Conservation (phyloP, 106 monocot genomes). For the Dendrobium nobile region DNA sequence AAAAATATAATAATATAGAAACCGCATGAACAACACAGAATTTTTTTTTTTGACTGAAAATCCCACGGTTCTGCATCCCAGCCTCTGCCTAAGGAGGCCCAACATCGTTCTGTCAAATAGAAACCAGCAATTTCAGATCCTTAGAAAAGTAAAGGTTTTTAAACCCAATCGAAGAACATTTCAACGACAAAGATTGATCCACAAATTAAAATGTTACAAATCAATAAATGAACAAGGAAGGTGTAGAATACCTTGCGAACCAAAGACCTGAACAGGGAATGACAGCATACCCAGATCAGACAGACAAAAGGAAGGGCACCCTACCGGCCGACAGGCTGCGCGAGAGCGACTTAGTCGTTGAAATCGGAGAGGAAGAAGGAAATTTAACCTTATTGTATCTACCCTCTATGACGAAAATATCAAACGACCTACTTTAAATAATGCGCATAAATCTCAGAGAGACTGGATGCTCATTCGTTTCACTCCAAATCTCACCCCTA, state of each 20-base stretch:
- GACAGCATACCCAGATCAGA: not conserved
- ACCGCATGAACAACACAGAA: too few species aligned
- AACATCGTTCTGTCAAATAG: too few species aligned
- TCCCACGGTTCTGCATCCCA: too few species aligned
- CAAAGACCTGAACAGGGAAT: conserved; percentile 3
- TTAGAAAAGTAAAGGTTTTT: not conserved
- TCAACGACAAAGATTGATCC: not conserved
- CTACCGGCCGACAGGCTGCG: not conserved
- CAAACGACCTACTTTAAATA: too few species aligned
- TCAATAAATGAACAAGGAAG: not conserved
- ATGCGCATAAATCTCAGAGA: too few species aligned
- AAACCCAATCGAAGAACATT: not conserved
- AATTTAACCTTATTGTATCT: not conserved
- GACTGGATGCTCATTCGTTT: too few species aligned
- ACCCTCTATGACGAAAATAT: too few species aligned
- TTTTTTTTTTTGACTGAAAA: too few species aligned
- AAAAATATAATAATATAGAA: too few species aligned
- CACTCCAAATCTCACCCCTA: too few species aligned
- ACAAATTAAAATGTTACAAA: not conserved
- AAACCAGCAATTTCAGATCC: too few species aligned
- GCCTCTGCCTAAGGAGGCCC: too few species aligned
- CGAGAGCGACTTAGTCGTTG: not conserved
- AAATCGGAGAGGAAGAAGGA: not conserved
- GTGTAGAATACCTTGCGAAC: not conserved
- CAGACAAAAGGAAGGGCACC: not conserved